Evolutionary conservation across 805 yeast species (phyloP), one percentile per base, ranked within the genome.

Genomic region (Ogataea salicorniae): DNA sequence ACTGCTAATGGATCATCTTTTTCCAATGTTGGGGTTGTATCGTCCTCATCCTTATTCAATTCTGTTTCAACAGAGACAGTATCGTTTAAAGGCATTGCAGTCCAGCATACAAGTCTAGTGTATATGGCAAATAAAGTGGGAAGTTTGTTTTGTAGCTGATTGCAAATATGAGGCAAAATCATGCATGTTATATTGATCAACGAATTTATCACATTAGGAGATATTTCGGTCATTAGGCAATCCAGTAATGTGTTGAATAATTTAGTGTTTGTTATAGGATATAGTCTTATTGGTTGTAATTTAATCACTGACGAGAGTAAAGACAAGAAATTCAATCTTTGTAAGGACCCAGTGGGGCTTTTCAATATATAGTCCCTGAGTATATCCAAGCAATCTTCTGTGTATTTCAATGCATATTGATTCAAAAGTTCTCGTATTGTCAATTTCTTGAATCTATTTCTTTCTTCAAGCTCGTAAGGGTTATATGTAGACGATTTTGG

Each of bases 51-150:
- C 18, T 29, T 14, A 7, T 9, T 26, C 11, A 29, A n/a, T 5
- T 18, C 17, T 8, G 31, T 34, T 16, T 34, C 11, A 8, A 20
- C 15, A 2, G 36, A 34, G 13, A 15, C 15, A 6, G 26, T 23
- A 14, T 18, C 35, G 14, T 4, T 14, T 9, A 15, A 5, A 7
- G n/a, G 35, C 5, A 36, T 37, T 29, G 39, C 37, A 13, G 43
- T 45, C 76, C 76, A 71, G 47, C 72, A 63, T 22, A 69, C 62
- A 5, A 76, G 54, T 36, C 84, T 59, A 4, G 77, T 65, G 50
- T 71, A 74, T 2, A 77, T 60, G 0, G 74, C 66, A 42, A 76
- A 67, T 4, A 81, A 50, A 34, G 70, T 72, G 0, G 76, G 71
- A 11, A 79, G 50, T 37, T 63, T 59, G 0, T 49, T 33, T 2